phyloP scores from a whole-genome alignment of 1,284 basidiomycete species.

The Trametes hirsuta region DNA sequence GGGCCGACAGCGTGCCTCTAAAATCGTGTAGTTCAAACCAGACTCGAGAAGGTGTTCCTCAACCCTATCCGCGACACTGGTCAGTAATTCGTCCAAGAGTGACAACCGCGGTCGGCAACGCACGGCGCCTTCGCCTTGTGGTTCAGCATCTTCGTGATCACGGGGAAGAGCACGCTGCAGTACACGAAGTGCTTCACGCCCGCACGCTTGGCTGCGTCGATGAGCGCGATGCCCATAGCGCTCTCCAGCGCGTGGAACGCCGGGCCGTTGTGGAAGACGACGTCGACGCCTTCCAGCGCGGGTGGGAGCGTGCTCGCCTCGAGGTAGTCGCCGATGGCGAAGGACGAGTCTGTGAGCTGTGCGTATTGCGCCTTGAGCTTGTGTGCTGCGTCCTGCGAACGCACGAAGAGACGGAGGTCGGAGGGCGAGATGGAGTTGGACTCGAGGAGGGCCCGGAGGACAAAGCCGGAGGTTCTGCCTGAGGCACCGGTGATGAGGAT shows the following conservation, averaged over 20 bases:
- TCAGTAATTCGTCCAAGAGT: neutral
- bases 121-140: slow-evolving; percentile 38
- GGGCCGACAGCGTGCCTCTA: slow-evolving; percentile 27
- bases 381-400: slow-evolving; percentile 24
- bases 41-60: slow-evolving; percentile 41
- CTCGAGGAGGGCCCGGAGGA: slow-evolving; percentile 33
- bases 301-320: slow-evolving; percentile 33
- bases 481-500: slow-evolving; percentile 37
- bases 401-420: slow-evolving; percentile 33
- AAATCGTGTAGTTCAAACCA: slow-evolving; percentile 38
- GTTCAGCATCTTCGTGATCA: slow-evolving; percentile 37
- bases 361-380: slow-evolving; percentile 23
- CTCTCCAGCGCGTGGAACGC: slow-evolving; percentile 33
- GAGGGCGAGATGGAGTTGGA: slow-evolving; percentile 16
- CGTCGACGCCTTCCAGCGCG: slow-evolving; percentile 30
- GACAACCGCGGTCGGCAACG: slow-evolving; percentile 1
- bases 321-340: slow-evolving; percentile 35
- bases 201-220: slow-evolving; percentile 39
- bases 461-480: slow-evolving; percentile 36
- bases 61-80: slow-evolving; percentile 22
- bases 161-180: slow-evolving; percentile 38
- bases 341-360: slow-evolving; percentile 24
- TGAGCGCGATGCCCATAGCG: slow-evolving; percentile 41
- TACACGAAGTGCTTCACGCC: slow-evolving; percentile 45
- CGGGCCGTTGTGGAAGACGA: slow-evolving; percentile 39